Evolutionary conservation across 306 rosid species (phyloP).

Genomic region (Cucumis sativus): DNA sequence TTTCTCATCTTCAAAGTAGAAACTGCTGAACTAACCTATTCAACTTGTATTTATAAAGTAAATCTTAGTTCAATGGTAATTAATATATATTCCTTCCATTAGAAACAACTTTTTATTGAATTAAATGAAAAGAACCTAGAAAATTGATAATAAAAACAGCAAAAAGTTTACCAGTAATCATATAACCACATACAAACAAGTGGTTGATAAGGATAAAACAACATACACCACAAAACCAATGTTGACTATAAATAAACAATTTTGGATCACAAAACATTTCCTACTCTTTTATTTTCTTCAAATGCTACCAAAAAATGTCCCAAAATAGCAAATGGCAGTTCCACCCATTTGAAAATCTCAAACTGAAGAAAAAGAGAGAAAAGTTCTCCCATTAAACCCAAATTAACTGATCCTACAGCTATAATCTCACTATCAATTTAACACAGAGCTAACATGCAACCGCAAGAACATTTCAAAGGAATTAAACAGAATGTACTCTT

Average conservation of each 20-base stretch:
- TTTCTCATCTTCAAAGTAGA: not conserved
- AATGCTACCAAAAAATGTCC: not conserved
- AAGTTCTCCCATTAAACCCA: not conserved
- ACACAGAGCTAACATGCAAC: constrained; percentile 3
- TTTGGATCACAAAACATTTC: not conserved
- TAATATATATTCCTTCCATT: too few relatives aligned
- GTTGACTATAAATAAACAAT: not conserved
- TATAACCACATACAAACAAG: not conserved
- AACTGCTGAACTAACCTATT: not conserved
- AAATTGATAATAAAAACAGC: not conserved
- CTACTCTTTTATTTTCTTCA: not conserved
- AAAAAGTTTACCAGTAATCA: not conserved
- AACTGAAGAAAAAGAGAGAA: not conserved
- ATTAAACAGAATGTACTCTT: not conserved
- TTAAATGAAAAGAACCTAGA: too few relatives aligned
- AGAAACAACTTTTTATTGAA: too few relatives aligned
- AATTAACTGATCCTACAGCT: not conserved
- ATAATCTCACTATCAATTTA: not conserved
- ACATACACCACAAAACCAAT: not conserved
- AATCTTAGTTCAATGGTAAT: too few relatives aligned
- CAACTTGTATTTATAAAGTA: not conserved
- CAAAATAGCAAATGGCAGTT: constrained; percentile 1
- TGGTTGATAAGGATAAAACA: not conserved
- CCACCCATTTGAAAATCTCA: constrained; percentile 1
- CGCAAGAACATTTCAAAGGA: not conserved